phyloP scores from a whole-genome alignment of 345 rosid genomes.

The Firmiana major region DNA sequence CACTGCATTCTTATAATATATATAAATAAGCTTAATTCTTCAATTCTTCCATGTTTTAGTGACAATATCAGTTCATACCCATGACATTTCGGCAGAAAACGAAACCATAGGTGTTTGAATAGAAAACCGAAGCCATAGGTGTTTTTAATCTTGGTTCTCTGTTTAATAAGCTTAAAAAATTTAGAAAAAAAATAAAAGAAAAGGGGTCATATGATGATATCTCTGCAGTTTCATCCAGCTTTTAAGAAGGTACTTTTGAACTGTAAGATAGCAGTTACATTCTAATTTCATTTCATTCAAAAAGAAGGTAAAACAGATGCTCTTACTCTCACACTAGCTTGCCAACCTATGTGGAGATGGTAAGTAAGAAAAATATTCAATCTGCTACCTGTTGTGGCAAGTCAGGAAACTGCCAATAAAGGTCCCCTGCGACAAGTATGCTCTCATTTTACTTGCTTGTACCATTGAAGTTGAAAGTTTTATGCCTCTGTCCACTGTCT shows the following conservation, averaged over 20 bases:
- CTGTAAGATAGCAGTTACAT: background rate
- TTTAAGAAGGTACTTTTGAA: slow-evolving; percentile 13
- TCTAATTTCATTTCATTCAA: slow-evolving; percentile 4
- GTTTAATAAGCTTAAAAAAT: background rate
- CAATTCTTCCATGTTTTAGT: background rate
- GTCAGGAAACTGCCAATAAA: slow-evolving; percentile 18
- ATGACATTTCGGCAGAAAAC: background rate
- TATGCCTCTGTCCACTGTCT: background rate
- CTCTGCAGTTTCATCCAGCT: slow-evolving; percentile 10
- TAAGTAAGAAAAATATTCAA: slow-evolving; percentile 15
- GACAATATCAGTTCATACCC: background rate
- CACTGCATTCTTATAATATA: background rate
- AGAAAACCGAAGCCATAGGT: background rate
- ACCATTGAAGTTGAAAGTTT: background rate
- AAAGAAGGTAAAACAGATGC: background rate
- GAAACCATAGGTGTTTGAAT: background rate
- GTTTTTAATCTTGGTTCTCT: background rate
- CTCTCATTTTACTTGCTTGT: background rate
- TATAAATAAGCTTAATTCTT: background rate
- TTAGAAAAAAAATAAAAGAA: too few relatives aligned
- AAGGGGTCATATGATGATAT: slow-evolving; percentile 1
- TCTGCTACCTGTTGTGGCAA: background rate
- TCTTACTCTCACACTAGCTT: background rate
- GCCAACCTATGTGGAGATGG: background rate
- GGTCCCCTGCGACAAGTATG: background rate